Base-by-base conservation (phyloP, 805 yeast species). In the Nakazawaea anatomiae region DNA sequence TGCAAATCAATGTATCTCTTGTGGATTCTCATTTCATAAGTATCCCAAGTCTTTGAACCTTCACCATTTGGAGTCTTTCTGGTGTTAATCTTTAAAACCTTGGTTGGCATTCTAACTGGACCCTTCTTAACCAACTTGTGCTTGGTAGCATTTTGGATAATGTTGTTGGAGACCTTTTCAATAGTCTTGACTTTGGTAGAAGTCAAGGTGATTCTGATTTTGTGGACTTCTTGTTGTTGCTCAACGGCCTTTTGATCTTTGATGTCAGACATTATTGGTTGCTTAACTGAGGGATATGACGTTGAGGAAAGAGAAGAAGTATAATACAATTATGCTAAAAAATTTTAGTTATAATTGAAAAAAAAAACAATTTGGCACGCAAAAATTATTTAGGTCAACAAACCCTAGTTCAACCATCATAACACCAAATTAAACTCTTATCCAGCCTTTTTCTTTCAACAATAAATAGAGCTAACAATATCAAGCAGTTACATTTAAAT, bases 11-110 rank as follows among this genome's bases (percentile, higher is more conserved):
- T 89, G 77, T 89, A 87, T 81, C 99, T 91, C 95, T 94, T 94
- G 96, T 94, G 99, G 84, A 94, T 90, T 87, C 97, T 92, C 96
- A 94, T 87, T 84, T 94, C 99, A 78, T 85, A 94, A 69, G 95
- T 81, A 75, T 94, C 99, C 97, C 97, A 94, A 70, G 99, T 94
- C 92, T 94, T 94, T 68, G 99, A 94, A 94, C 99, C 99, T 83
- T 94, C 97, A 94, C 99, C 99, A 78, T 95, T 95, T 72, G 99
- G 99, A 73, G 99, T 87, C 91, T 94, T 94, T 89, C 99, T 90
- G 88, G 99, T 94, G 80, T 96, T 82, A 80, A 94, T 82, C 79
- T 87, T 89, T 72, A 94, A 87, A 67, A 87, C 94, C 87, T 91
- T 94, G 79, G 99, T 94, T 82, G 99, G 99, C 81, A 94, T 79